A percentile compares a stretch with the other conserved stretches of the same genome.
Evolutionary conservation across 306 rosid species (phyloP).

Genomic region (Castanea sativa): DNA sequence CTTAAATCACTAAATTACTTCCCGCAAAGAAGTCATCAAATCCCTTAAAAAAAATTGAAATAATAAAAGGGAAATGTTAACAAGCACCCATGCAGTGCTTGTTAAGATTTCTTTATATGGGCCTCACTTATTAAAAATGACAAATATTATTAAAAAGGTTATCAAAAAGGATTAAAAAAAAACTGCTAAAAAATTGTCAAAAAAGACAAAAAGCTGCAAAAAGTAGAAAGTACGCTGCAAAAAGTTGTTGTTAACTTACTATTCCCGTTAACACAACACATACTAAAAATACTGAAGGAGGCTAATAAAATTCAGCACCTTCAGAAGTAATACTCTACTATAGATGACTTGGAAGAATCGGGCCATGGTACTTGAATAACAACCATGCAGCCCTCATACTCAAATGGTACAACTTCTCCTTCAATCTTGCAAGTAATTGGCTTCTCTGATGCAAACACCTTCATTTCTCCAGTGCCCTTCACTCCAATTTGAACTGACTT

Average conservation of each 20-base stretch:
- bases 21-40: not conserved
- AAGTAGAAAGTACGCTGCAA: too few species aligned
- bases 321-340: slow-evolving; percentile 54
- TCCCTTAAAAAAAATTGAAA: too few species aligned
- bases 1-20: not conserved
- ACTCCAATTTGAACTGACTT: slow-evolving; percentile 47
- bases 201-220: too few species aligned
- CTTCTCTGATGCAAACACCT: slow-evolving; percentile 61
- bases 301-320: not conserved
- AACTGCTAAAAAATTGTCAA: too few species aligned
- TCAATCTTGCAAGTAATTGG: slow-evolving; percentile 57
- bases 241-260: too few species aligned
- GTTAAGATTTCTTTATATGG: too few species aligned
- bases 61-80: too few species aligned
- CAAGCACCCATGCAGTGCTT: accelerated
- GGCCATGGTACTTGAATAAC: slow-evolving; percentile 73
- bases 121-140: too few species aligned
- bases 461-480: slow-evolving; percentile 74
- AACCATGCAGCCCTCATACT: slow-evolving; percentile 60
- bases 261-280: too few species aligned
- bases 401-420: slow-evolving; percentile 44
- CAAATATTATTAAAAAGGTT: too few species aligned
- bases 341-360: slow-evolving; percentile 48
- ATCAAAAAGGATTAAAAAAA: not conserved
- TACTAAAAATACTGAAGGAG: not conserved